These are phyloP conservation scores for Coccomyxa sp. DNA, from an alignment of 139 green algal genomes.

Conservation along the genomic window DNA sequence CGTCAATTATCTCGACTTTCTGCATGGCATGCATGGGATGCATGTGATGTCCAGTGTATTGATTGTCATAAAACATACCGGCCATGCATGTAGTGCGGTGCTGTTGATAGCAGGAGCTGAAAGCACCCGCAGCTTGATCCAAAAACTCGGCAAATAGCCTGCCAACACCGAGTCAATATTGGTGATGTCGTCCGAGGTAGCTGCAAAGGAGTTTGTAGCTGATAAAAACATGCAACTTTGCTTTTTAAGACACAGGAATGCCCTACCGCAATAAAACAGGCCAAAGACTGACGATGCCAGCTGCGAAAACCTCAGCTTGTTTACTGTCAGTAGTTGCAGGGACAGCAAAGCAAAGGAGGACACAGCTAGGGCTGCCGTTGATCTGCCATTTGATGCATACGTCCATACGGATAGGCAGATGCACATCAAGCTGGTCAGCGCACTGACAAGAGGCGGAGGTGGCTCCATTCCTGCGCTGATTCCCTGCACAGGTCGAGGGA, in stretches of 20 bases:
- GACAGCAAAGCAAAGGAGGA: constrained; percentile 75
- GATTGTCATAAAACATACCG: constrained; percentile 4
- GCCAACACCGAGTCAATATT: constrained; percentile 2
- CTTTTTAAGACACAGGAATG: background rate
- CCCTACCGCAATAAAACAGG: constrained; percentile 87
- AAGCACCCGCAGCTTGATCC: constrained; percentile 83
- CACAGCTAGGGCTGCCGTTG: constrained; percentile 46
- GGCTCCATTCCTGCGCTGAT: constrained; percentile 61
- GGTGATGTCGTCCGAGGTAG: background rate
- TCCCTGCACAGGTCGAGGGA: constrained; percentile 5
- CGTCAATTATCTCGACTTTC: too few species aligned
- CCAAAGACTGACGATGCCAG: constrained; percentile 82
- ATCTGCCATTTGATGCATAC: constrained; percentile 30
- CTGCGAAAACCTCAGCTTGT: constrained; percentile 76
- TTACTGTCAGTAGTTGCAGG: constrained; percentile 60
- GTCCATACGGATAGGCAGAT: constrained; percentile 50
- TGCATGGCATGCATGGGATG: too few species aligned
- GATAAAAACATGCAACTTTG: background rate
- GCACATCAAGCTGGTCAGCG: constrained; percentile 62
- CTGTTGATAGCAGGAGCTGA: constrained; percentile 37
- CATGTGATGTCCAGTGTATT: too few species aligned
- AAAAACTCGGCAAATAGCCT: constrained; percentile 92
- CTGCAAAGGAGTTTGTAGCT: background rate
- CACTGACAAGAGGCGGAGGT: constrained; percentile 52
- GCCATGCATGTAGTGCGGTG: constrained; percentile 25